Conservation (phyloP, 192 early-diverging fungal genomes). For the Coemansia sp. region DNA sequence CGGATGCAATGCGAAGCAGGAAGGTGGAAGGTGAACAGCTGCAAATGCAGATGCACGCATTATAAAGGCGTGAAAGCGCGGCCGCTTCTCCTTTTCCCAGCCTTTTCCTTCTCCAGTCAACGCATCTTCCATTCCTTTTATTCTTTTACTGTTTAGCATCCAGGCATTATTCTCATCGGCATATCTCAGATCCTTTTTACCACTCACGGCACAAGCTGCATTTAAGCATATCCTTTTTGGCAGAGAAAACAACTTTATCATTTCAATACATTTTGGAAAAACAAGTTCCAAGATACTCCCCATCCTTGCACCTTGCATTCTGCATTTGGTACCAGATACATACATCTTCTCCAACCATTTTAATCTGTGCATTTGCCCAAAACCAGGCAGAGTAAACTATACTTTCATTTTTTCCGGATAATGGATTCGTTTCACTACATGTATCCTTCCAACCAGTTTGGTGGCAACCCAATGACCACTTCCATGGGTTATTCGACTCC, state of each 20-base stretch:
- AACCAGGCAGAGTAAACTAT: neutral
- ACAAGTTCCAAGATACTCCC: neutral
- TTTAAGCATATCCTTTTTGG: neutral
- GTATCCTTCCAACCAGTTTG: conserved; percentile 31
- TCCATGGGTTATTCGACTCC: conserved; percentile 18
- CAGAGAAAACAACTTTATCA: conserved; percentile 56
- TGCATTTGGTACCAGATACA: conserved; percentile 10
- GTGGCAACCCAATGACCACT: conserved; percentile 6
- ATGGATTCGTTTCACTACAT: conserved; percentile 41
- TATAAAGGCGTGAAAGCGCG: conserved; percentile 6
- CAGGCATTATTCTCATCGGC: neutral
- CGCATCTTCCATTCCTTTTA: neutral
- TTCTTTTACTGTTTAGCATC: conserved; percentile 9
- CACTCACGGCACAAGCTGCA: conserved; percentile 1
- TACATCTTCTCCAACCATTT: neutral
- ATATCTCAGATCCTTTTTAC: neutral
- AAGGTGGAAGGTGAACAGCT: neutral
- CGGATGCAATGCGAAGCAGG: neutral
- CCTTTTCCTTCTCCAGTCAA: conserved; percentile 1
- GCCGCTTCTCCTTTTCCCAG: neutral
- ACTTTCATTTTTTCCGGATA: neutral
- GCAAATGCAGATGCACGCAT: neutral
- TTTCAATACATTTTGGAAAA: conserved; percentile 65
- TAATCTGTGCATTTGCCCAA: neutral
- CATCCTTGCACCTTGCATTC: conserved; percentile 12